Evolutionary conservation across 228 moss, liverwort and hornwort species (phyloP).

Genomic region (Sphagnum fallax): DNA sequence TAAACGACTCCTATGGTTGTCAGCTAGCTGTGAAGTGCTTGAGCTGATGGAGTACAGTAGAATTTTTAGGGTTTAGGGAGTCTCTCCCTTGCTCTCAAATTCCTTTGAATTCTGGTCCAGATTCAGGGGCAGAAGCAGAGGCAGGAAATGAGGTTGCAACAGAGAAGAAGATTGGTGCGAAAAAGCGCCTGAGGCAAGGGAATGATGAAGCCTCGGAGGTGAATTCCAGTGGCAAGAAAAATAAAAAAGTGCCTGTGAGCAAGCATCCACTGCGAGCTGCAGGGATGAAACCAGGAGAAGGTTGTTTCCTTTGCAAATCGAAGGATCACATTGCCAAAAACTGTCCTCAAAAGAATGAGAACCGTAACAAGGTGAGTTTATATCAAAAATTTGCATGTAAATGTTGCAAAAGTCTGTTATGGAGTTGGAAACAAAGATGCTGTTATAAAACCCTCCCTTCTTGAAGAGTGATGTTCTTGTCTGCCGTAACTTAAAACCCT

Average conservation of each 20-base stretch:
- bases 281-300: slow-evolving; percentile 90
- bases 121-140: neutral
- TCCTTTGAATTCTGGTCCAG: neutral
- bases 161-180: too few species aligned
- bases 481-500: too few species aligned
- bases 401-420: neutral
- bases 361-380: slow-evolving; percentile 67
- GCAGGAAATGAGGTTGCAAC: neutral
- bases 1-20: too few species aligned
- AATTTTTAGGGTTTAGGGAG: too few species aligned
- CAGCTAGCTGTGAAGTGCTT: too few species aligned
- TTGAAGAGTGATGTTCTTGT: too few species aligned
- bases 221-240: too few species aligned
- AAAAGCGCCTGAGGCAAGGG: too few species aligned
- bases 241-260: slow-evolving; percentile 7
- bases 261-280: slow-evolving; percentile 80
- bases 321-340: slow-evolving; percentile 90
- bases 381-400: neutral
- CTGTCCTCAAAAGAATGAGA: slow-evolving; percentile 69
- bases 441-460: too few species aligned
- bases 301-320: slow-evolving; percentile 89
- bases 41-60: too few species aligned
- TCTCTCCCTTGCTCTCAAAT: too few species aligned
- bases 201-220: too few species aligned
- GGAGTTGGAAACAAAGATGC: neutral